Evolutionary conservation across 75 land plant genomes (phyloP).

Genomic region (Pinus taeda): DNA sequence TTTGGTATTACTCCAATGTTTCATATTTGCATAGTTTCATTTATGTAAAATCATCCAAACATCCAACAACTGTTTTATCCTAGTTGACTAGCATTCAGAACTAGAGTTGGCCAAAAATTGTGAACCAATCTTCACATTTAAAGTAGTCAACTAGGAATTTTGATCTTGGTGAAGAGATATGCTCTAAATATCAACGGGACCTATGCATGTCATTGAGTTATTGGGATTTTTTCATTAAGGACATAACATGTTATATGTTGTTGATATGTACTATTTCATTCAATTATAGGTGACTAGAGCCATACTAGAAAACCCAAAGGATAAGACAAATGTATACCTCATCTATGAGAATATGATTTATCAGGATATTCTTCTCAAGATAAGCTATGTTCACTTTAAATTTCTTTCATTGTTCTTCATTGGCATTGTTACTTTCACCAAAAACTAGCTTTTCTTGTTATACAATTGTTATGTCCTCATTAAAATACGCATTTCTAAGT

Average conservation of each 20-base stretch:
- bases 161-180: neutral
- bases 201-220: neutral
- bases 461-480: neutral
- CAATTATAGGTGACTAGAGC: slow-evolving; percentile 77
- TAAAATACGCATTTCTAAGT: neutral
- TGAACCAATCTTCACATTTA: neutral
- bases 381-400: slow-evolving; percentile 12
- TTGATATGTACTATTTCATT: neutral
- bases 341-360: slow-evolving; percentile 87
- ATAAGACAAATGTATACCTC: slow-evolving; percentile 70
- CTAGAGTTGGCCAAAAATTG: neutral
- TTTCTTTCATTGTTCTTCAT: neutral
- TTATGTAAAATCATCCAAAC: neutral
- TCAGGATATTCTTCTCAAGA: slow-evolving; percentile 92
- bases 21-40: slow-evolving; percentile 39
- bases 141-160: neutral
- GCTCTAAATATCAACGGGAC: neutral
- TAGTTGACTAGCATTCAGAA: neutral
- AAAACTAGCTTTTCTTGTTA: neutral
- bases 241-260: neutral
- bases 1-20: slow-evolving; percentile 93
- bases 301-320: slow-evolving; percentile 78
- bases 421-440: neutral
- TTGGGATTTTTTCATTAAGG: neutral
- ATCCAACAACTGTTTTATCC: neutral